These are phyloP conservation scores for Botrytis fragariae DNA, from an alignment of 2,329 filamentous ascomycete genomes.

Conservation along the genomic window DNA sequence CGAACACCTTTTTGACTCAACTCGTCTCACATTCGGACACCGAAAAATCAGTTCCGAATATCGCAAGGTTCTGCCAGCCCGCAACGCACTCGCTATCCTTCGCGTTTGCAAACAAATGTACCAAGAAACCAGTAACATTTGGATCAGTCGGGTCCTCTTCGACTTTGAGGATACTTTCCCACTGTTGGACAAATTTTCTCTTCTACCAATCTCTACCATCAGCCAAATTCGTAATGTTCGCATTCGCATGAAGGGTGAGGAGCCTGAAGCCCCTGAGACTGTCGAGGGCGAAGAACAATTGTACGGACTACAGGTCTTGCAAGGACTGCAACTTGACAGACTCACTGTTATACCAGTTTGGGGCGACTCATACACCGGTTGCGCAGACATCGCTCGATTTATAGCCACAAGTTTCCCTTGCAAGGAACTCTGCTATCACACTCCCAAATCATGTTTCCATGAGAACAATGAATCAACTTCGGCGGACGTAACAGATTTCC, in stretches of 20 bases:
- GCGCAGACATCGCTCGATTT: background rate
- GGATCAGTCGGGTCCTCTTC: background rate
- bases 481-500: too few species aligned
- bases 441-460: background rate
- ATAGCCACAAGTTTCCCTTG: background rate
- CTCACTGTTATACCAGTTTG: background rate
- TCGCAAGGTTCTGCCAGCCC: background rate
- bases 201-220: background rate
- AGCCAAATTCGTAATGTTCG: background rate
- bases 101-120: background rate
- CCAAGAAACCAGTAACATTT: background rate
- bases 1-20: background rate
- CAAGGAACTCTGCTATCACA: background rate
- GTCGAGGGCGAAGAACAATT: background rate
- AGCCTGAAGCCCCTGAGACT: background rate
- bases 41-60: background rate
- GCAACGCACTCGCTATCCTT: background rate
- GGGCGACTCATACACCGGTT: background rate
- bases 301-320: background rate
- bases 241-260: background rate
- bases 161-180: background rate
- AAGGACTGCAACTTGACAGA: background rate
- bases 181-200: background rate
- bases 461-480: background rate
- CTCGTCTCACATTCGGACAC: slow-evolving; percentile 3